These are phyloP conservation scores for Pseudevernia furfuracea DNA, from an alignment of 495 filamentous ascomycete species.

Conservation along the genomic window DNA sequence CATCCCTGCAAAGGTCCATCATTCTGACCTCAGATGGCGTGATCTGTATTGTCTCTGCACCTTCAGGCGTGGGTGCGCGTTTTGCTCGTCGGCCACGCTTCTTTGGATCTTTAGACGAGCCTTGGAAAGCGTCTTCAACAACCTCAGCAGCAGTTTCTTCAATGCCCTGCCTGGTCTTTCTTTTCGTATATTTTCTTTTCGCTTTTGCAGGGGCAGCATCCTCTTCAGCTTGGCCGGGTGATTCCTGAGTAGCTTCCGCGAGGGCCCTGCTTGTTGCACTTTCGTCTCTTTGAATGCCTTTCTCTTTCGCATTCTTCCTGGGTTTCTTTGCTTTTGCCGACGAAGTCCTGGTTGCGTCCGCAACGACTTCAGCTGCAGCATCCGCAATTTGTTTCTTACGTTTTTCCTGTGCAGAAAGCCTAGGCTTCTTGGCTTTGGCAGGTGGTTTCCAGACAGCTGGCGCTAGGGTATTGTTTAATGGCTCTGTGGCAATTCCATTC, in stretches of 20 bases:
- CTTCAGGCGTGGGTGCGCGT: constrained; percentile 63
- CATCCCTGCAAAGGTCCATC: constrained; percentile 71
- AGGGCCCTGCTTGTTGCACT: not conserved
- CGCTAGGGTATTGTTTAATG: not conserved
- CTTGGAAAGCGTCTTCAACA: constrained; percentile 24
- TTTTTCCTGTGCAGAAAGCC: constrained; percentile 20
- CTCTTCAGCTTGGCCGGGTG: not conserved
- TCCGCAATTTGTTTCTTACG: constrained; percentile 16
- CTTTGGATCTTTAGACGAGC: constrained; percentile 11
- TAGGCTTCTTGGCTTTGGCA: constrained; percentile 18
- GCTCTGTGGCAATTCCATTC: constrained; percentile 3
- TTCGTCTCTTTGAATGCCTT: not conserved
- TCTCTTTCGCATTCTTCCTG: constrained; percentile 28
- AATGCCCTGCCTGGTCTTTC: constrained; percentile 9
- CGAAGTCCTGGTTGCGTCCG: constrained; percentile 15
- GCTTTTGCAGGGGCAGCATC: not conserved
- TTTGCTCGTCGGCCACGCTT: constrained; percentile 30
- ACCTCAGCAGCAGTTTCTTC: constrained; percentile 23
- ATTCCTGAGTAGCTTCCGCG: not conserved
- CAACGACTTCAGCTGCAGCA: constrained; percentile 23
- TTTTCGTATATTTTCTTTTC: constrained; percentile 23
- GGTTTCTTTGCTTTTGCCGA: constrained; percentile 25
- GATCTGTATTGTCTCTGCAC: constrained; percentile 65
- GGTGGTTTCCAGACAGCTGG: constrained; percentile 18
- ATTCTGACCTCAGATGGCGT: constrained; percentile 65